These are phyloP conservation scores for Bruguiera sexangula DNA, from an alignment of 345 rosid species.

Conservation along the genomic window DNA sequence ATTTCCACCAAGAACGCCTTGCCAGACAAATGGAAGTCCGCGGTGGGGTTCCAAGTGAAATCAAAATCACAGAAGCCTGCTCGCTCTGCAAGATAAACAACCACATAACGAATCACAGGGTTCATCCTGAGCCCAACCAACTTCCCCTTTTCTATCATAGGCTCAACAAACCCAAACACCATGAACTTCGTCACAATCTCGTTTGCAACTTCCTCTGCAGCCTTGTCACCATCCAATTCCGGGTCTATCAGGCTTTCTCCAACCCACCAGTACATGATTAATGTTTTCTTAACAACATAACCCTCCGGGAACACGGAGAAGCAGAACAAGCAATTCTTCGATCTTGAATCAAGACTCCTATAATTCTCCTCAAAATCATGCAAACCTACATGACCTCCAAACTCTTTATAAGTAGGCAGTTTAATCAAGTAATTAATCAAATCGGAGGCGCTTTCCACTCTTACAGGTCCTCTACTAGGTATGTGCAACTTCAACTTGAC, in stretches of 20 bases:
- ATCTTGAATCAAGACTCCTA: neutral
- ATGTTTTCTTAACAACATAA: slow-evolving; percentile 17
- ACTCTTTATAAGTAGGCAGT: neutral
- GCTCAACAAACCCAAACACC: slow-evolving; percentile 27
- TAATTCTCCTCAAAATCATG: slow-evolving; percentile 6
- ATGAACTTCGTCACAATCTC: neutral
- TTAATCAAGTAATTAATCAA: neutral
- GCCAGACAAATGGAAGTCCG: neutral
- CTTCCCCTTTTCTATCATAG: slow-evolving; percentile 29
- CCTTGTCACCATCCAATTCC: neutral
- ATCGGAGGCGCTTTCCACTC: neutral
- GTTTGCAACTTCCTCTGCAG: neutral
- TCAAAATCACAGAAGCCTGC: slow-evolving; percentile 24
- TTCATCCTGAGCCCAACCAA: slow-evolving; percentile 38
- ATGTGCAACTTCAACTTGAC: neutral
- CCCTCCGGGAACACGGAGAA: slow-evolving; percentile 27
- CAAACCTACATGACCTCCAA: neutral
- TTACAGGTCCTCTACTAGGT: neutral
- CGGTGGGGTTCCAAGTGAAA: slow-evolving; percentile 21
- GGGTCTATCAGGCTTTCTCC: slow-evolving; percentile 38
- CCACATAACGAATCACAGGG: slow-evolving; percentile 42
- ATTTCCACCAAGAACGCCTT: slow-evolving; percentile 43
- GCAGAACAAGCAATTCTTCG: slow-evolving; percentile 13
- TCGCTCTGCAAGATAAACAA: slow-evolving; percentile 30
- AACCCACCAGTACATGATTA: slow-evolving; percentile 27